These are phyloP conservation scores for Salix koriyanagi DNA, from an alignment of 345 rosid species.

Conservation along the genomic window DNA sequence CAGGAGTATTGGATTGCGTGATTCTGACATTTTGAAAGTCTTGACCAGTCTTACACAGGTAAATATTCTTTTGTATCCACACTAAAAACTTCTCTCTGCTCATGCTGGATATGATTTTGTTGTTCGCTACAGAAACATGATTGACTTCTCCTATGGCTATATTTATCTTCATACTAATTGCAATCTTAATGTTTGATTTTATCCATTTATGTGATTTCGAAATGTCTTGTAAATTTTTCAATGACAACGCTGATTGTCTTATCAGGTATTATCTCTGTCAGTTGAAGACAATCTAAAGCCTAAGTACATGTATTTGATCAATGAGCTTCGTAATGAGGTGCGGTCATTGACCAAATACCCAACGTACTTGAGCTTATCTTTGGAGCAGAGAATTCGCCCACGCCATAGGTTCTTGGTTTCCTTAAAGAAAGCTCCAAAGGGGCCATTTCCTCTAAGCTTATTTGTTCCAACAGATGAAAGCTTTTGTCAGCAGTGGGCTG, in stretches of 20 bases:
- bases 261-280: conserved; percentile 82
- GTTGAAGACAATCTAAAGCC: conserved; percentile 93
- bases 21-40: conserved; percentile 86
- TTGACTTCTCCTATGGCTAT: neutral
- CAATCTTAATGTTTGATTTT: neutral
- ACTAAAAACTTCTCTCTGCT: neutral
- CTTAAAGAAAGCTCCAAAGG: conserved; percentile 86
- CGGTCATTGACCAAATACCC: conserved; percentile 80
- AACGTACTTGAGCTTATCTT: conserved; percentile 77
- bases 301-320: conserved; percentile 77
- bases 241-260: conserved; percentile 14
- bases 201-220: neutral
- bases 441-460: conserved; percentile 90
- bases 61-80: conserved; percentile 7
- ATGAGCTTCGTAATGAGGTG: conserved; percentile 76
- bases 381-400: conserved; percentile 92
- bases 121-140: neutral
- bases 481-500: conserved; percentile 88
- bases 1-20: conserved; percentile 78
- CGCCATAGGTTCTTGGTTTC: conserved; percentile 84
- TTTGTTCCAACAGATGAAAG: conserved; percentile 77
- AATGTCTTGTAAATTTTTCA: neutral
- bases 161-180: neutral
- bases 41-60: conserved; percentile 97
- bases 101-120: neutral